Base-by-base conservation (phyloP, 371 early-diverging fungal genomes). In the Umbelopsis sp. region DNA sequence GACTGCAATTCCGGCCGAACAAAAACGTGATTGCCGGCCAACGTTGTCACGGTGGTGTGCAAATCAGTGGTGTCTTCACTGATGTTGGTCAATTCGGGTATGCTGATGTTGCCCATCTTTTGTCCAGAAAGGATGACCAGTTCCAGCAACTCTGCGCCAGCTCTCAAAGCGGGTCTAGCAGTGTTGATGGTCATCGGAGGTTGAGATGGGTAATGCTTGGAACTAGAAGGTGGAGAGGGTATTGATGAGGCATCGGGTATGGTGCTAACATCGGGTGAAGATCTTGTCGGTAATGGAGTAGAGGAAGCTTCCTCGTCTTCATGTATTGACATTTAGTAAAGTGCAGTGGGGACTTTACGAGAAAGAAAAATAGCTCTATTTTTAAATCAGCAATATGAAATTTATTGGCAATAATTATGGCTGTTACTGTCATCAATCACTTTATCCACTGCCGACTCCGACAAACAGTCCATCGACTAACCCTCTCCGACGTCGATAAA, bases 401-500 rank as follows among this genome's bases (percentile, higher is more conserved):
- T 41, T 41, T 41, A 41, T 41, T 41, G 41, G 38, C 7, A 38
- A 38, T 38, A 38, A 41, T 41, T 41, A 41, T 41, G 41, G 41
- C 41, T 41, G 41, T 12, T 41, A 12, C 41, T 41, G 41, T 41
- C 41, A 41, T 41, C 41, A 41, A 12, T 7, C 41, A 12, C 41
- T 41, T 41, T 10, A 29, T 3, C 29, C 29, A 41, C 41, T 12
- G 41, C 35, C n/a, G 6, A 35, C 35, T 16, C 57, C 57, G 18
- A 37, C 35, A 71, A 66, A 80, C 7, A 83, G 63, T 4, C 76
- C 80, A 53, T 78, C 72, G 0, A 83, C 75, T 16, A 83, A 66
- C 41, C 72, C 69, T 29, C 72, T 65, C 62, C 79, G 81, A 63
- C 84, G 76, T 68, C 84, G 76, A 53, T 72, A 70, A 14, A 83